Percentiles rank a stretch among this genome's conserved stretches.
Conservation (phyloP, 148 eudicot genomes). For the Euryodendron excelsum region DNA sequence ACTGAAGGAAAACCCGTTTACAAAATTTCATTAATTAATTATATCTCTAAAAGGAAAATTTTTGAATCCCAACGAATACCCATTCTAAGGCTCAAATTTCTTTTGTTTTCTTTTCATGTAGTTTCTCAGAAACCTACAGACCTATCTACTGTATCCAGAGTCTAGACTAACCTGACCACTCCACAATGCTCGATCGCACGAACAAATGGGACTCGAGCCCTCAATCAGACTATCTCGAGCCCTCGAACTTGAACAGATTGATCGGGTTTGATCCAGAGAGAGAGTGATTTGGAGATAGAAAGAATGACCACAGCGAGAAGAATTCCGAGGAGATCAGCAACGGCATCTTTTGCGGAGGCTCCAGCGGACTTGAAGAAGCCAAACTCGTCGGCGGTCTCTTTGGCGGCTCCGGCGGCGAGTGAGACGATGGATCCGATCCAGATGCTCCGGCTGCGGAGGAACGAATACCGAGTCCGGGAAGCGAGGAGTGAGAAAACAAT, state of each 20-base stretch:
- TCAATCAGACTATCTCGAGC: slow-evolving; percentile 35
- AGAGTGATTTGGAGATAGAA: slow-evolving; percentile 11
- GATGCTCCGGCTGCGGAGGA: slow-evolving; percentile 54
- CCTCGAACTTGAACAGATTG: slow-evolving; percentile 6
- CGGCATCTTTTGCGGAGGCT: slow-evolving; percentile 62
- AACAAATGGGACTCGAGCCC: background rate
- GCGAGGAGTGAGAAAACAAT: slow-evolving; percentile 47
- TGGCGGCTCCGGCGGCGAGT: slow-evolving; percentile 71
- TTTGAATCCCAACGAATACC: background rate
- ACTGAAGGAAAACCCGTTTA: too few relatives aligned
- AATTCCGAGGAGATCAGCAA: slow-evolving; percentile 57
- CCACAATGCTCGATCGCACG: background rate
- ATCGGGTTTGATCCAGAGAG: slow-evolving; percentile 19
- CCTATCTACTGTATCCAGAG: background rate
- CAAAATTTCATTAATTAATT: background rate
- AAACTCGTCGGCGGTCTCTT: slow-evolving; percentile 68
- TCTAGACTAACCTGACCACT: slow-evolving; percentile 3
- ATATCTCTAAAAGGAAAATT: background rate
- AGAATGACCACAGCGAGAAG: slow-evolving; percentile 35
- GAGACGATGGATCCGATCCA: slow-evolving; percentile 48
- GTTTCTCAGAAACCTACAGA: background rate
- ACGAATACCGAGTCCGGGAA: slow-evolving; percentile 28
- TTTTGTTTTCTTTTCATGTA: background rate
- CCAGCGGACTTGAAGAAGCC: slow-evolving; percentile 77
- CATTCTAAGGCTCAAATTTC: background rate